Evolutionary conservation across 2,329 filamentous ascomycete genomes (phyloP), one percentile per base, ranked within the genome.

Genomic region (Paecilomyces sp.): DNA sequence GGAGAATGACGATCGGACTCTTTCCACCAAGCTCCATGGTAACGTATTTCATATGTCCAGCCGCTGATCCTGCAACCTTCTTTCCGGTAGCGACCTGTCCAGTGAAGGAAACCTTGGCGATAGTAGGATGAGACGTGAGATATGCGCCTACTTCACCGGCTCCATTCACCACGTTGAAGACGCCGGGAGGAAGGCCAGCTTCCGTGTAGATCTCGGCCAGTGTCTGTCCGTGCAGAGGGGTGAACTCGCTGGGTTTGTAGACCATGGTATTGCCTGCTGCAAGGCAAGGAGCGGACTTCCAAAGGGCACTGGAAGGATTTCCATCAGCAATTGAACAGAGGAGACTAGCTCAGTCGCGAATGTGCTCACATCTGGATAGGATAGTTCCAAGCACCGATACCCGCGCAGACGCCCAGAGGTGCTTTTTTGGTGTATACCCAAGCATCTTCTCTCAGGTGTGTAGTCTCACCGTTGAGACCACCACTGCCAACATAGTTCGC

Each of bases 21-120:
- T 96, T 96, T 56, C 92, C 92, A 58, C 92, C 92, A 0, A 96
- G 83, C 76, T 96, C 92, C 89, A 95, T 92, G 22, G 92, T 96
- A 55, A 94, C 88, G 70, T 92, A 91, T 77, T 95, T 95, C 88
- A 95, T 92, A 66, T 84, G 85, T 33, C 84, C 85, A 1, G 89
- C 88, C 2, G 91, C 91, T 36, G 87, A 80, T 52, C 83, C 84
- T 9, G 91, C 91, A 9, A 96, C 91, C 72, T 91, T 93, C 75
- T 85, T 84, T 13, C 92, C 91, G 0, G 91, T 96, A 61, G 85
- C 83, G 28, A 95, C 91, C 72, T 95, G 91, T 18, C 91, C 91
- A 0, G 91, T 96, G 77, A 96, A 96, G 70, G 88, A 91, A 67
- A 96, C 90, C 77, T 96, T 96, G 62, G 89, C 87, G 67, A 96